Evolutionary conservation across 1,139 yeast genomes (phyloP).

Genomic region (Scheffersomyces lignicola): DNA sequence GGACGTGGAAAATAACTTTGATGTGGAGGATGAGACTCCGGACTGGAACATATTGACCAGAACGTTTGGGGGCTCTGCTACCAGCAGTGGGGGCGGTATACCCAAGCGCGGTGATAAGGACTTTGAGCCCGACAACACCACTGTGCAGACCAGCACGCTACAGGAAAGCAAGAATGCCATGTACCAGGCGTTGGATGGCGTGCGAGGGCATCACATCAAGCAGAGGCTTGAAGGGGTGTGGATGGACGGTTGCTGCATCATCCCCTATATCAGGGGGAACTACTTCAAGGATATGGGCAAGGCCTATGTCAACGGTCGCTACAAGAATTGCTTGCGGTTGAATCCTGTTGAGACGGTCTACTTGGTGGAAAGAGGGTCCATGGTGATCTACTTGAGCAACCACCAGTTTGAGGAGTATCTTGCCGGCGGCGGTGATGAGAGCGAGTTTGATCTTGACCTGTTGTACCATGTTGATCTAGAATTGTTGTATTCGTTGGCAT

Average conservation of each 20-base stretch:
- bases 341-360: conserved; percentile 71
- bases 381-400: conserved; percentile 49
- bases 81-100: conserved; percentile 19
- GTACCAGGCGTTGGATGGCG: conserved; percentile 64
- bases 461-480: conserved; percentile 58
- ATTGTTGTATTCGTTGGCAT: conserved; percentile 58
- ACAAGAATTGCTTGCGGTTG: conserved; percentile 44
- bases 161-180: conserved; percentile 63
- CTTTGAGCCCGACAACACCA: conserved; percentile 80
- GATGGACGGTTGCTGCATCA: conserved; percentile 45
- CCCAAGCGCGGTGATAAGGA: conserved; percentile 84
- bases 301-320: conserved; percentile 27
- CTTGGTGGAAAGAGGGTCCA: conserved; percentile 79
- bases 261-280: conserved; percentile 67
- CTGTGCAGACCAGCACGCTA: conserved; percentile 53
- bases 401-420: conserved; percentile 14
- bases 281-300: conserved; percentile 74
- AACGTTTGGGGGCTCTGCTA: conserved; percentile 18
- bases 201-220: conserved; percentile 59
- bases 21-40: conserved; percentile 59
- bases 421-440: conserved; percentile 15
- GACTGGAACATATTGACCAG: conserved; percentile 61
- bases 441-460: conserved; percentile 24
- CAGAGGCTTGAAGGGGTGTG: conserved; percentile 49
- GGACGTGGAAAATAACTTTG: conserved; percentile 8